Base-by-base conservation (phyloP, 768 basidiomycete species). In the Boletus reticulatus region DNA sequence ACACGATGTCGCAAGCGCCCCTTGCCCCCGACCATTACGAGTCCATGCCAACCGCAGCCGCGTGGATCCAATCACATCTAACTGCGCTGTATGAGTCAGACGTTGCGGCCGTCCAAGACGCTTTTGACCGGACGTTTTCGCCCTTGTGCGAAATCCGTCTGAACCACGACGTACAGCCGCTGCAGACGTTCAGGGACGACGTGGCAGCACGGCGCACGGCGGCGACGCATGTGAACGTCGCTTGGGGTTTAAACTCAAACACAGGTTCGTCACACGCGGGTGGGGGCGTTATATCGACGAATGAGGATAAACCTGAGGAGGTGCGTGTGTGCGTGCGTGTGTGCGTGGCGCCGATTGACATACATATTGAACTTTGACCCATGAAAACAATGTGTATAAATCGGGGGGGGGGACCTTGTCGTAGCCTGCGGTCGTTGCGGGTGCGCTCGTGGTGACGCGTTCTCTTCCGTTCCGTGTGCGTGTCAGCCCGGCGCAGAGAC, bases 401-500 rank as follows among this genome's bases (percentile, higher is more conserved):
- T 22, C 20, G 16, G 31, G 31, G 14, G 31, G 31, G 14, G 22
- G 22, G 22, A 22, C 22, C 22, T 22, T 22, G 1, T 22, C 22
- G 22, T 20, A 78, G 76, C 62, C 63, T 2, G 64, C 68, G 5
- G 67, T 78, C 45, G 73, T 80, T 3, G 72, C 75, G 5, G 79
- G 80, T 1, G 59, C 64, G 46, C 67, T 78, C 38, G 61, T 74
- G 56, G 67, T 76, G 44, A 76, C 73, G 27, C 76, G 75, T 22
- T 67, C 68, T 3, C 51, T 77, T 43, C 75, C 72, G 43, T 74
- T 77, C 55, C 68, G 73, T 9, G 72, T 80, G 16, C 74, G 79
- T 20, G 80, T 56, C 11, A 55, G 57, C 4, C 73, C 72, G 8
- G 78, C 75, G 10, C 73, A 77, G 50, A 67, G 61, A 10, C 58